These are phyloP conservation scores for Coccomyxa sp. DNA, from an alignment of 139 green algal species.

Conservation along the genomic window DNA sequence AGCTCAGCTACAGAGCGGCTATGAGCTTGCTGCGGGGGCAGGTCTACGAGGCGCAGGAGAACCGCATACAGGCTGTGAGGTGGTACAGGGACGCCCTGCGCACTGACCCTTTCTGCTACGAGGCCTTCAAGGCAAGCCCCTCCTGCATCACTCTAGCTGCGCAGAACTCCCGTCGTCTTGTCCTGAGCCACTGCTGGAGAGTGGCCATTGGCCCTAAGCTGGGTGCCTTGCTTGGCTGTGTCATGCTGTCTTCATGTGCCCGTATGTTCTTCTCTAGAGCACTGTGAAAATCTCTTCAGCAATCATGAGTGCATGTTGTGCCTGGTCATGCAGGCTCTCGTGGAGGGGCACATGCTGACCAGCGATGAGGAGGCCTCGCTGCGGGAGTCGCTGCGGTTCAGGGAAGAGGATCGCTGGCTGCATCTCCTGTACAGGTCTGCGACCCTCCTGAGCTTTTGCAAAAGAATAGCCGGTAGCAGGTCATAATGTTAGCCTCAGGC, in stretches of 20 bases:
- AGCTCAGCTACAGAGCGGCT: conserved; percentile 33
- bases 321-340: conserved; percentile 47
- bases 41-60: conserved; percentile 81
- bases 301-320: neutral
- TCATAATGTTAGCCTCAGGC: too few relatives aligned
- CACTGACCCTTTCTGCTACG: conserved; percentile 88
- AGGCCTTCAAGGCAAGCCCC: conserved; percentile 72
- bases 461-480: too few relatives aligned
- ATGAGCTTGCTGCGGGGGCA: conserved; percentile 76
- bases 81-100: conserved; percentile 59
- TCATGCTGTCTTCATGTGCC: neutral
- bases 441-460: neutral
- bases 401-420: conserved; percentile 67
- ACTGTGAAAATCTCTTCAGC: too few relatives aligned
- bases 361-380: conserved; percentile 72
- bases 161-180: neutral
- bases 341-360: conserved; percentile 86
- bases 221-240: neutral
- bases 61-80: conserved; percentile 49
- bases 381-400: conserved; percentile 48
- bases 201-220: too few relatives aligned
- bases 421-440: conserved; percentile 62
- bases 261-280: too few relatives aligned
- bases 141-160: neutral
- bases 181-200: neutral